Evolutionary conservation across 352 stramenopile species (phyloP).

Genomic region (Phytophthora pseudosyringae): DNA sequence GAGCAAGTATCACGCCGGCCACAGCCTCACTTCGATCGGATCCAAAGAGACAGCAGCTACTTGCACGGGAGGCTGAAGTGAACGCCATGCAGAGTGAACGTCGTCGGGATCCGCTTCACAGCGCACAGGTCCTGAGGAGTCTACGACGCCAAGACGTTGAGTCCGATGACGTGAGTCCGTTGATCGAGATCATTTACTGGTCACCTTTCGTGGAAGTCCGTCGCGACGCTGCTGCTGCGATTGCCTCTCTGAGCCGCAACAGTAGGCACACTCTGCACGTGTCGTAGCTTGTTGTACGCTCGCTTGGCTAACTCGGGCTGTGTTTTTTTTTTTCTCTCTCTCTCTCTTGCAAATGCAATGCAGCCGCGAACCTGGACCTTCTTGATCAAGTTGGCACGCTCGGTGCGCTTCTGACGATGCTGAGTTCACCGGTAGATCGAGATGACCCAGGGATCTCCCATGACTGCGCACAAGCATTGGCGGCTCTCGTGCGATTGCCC

Average conservation of each 20-base stretch:
- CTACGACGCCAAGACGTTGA: constrained; percentile 61
- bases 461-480: constrained; percentile 70
- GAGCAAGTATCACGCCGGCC: not conserved
- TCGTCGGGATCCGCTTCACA: constrained; percentile 38
- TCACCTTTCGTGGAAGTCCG: constrained; percentile 83
- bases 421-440: constrained; percentile 54
- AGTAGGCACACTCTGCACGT: constrained; percentile 31
- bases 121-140: constrained; percentile 38
- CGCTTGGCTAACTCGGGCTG: not conserved
- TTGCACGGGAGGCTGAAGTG: constrained; percentile 31
- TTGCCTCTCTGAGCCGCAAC: constrained; percentile 80
- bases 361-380: constrained; percentile 73
- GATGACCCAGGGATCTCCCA: constrained; percentile 68
- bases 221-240: constrained; percentile 73
- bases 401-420: constrained; percentile 77
- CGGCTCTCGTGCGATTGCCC: constrained; percentile 59
- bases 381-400: constrained; percentile 74
- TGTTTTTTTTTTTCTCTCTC: not conserved
- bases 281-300: not conserved
- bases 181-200: constrained; percentile 91
- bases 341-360: not conserved
- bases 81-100: constrained; percentile 19
- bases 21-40: constrained; percentile 21
- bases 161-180: constrained; percentile 65
- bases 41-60: constrained; percentile 33